phyloP scores from a whole-genome alignment of 2,329 filamentous ascomycete species.

The Colletotrichum tamarilloi region DNA sequence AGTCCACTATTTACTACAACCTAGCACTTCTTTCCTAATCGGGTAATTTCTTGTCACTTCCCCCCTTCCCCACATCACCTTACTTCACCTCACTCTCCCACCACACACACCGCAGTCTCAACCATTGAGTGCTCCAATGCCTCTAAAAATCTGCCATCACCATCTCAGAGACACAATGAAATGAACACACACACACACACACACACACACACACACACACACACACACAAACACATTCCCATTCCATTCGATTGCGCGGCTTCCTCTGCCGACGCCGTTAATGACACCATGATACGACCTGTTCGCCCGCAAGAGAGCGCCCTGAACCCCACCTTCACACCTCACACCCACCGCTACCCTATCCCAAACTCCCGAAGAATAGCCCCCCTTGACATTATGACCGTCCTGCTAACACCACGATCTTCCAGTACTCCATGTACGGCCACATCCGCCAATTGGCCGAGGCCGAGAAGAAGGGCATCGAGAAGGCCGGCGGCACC shows the following conservation, averaged over 20 bases:
- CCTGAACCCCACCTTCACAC: conserved; percentile 4
- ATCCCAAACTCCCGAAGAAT: neutral
- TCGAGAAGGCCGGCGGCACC: conserved; percentile 85
- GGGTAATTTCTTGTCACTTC: conserved; percentile 15
- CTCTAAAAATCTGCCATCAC: too few species aligned
- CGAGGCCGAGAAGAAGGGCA: conserved; percentile 89
- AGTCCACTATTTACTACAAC: conserved; percentile 47
- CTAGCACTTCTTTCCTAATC: conserved; percentile 25
- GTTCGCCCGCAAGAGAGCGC: conserved; percentile 1
- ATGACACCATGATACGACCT: neutral
- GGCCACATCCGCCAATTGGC: conserved; percentile 89
- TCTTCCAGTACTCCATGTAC: conserved; percentile 87
- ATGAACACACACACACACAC: too few species aligned
- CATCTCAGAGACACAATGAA: neutral
- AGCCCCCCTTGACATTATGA: conserved; percentile 2
- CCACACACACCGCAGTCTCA: neutral
- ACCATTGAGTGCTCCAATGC: neutral
- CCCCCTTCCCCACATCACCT: neutral
- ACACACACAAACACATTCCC: neutral
- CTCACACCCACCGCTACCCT: neutral
- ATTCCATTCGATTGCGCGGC: neutral
- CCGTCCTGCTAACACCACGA: conserved; percentile 9
- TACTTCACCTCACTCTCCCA: neutral
- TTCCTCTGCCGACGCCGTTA: neutral
- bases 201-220: too few species aligned